Conservation (phyloP, 192 early-diverging fungal species). For the Hyaloraphidium curvatum region DNA sequence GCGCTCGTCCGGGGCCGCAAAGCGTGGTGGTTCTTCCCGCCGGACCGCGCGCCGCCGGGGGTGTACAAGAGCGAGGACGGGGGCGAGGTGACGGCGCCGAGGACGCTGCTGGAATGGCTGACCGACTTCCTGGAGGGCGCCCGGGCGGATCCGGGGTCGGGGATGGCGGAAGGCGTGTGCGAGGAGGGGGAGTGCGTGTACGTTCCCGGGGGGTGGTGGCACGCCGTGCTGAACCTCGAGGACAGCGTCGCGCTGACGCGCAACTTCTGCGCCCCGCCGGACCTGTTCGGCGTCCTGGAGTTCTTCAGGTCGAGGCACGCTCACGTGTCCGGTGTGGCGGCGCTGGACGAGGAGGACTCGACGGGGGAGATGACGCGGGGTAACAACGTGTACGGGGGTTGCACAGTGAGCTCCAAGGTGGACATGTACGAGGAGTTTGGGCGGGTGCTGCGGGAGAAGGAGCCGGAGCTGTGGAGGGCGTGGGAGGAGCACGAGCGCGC, state of each 20-base stretch:
- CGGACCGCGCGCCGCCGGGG: not conserved
- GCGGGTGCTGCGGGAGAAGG: no score
- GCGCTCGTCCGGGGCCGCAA: not conserved
- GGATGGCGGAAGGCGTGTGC: constrained; percentile 39
- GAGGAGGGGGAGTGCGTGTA: constrained; percentile 45
- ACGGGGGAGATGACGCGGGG: no score
- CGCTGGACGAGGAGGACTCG: no score
- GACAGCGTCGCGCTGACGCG: constrained; percentile 49
- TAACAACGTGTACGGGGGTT: no score
- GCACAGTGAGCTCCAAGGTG: no score
- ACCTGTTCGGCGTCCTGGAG: no score
- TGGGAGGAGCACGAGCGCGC: no score
- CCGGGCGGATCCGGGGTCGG: constrained; percentile 13
- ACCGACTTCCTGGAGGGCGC: constrained; percentile 35
- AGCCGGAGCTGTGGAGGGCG: no score
- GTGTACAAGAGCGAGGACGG: constrained; percentile 21
- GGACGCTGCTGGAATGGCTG: constrained; percentile 50
- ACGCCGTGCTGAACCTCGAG: constrained; percentile 49
- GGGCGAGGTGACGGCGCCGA: constrained; percentile 45
- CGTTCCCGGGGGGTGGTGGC: constrained; percentile 57
- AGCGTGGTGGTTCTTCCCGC: not conserved
- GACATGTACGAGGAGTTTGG: no score
- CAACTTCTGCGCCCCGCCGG: no score
- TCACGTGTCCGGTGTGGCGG: no score
- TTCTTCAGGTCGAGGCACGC: no score